Base-by-base conservation (phyloP, 768 basidiomycete species). In the Brasilioporus rufonigricans region DNA sequence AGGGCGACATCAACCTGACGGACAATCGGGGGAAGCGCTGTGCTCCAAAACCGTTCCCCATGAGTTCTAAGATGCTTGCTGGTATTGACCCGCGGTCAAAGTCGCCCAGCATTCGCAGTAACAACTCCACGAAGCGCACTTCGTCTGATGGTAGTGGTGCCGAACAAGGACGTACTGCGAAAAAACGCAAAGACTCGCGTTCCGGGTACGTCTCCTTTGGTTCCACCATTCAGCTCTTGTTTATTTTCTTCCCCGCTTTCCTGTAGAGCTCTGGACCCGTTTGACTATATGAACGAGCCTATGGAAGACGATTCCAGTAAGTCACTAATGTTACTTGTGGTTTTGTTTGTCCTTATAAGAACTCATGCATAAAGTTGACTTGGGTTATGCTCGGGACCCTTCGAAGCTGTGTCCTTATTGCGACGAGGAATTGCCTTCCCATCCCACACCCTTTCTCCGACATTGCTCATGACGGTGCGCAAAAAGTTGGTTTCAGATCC, bases 321-420 rank as follows among this genome's bases (percentile, higher is more conserved):
- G 76, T 56, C 3, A 13, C 48, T 32, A 6, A 27, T 8, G 12
- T 23, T 23, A 23, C 33, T 21, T 19, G 26, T 19, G 0, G 27
- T 13, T 45, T 32, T 26, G 33, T 13, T 31, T n/a, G 16, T 55
- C 27, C 54, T 50, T 47, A 55, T 43, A 24, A 33, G 14, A 39
- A 29, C 19, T 26, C 27, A 23, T 24, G 44, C 49, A 24, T 55
- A 49, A 56, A 87, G 84, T 85, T 41, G 79, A 81, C 11, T 67
- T 82, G 26, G 76, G 77, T 33, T 73, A 79, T 3, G 59, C 67
- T 19, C 72, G 76, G 7, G 89, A 93, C 60, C 89, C 89, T 12
- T 76, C 74, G 7, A 84, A 76, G 1, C 71, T 92, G 3, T 93
- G 91, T 64, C 90, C 91, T 0, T 93, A 86, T 67, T 93, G 91